Conservation (phyloP, 805 yeast genomes). For the Candida nanaspora region DNA sequence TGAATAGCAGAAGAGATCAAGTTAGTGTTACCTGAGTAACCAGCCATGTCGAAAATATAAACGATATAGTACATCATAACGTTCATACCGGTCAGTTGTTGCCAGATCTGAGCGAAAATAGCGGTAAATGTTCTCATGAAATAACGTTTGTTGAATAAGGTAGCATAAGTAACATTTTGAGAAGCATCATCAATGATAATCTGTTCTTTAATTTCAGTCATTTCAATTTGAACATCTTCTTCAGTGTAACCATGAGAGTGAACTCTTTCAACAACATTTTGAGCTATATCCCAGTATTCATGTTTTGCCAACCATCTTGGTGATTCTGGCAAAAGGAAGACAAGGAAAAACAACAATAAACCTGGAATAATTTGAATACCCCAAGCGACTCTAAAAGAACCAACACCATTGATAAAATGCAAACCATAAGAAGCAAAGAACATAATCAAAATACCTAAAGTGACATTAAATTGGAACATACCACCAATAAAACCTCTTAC, state of each 20-base stretch:
- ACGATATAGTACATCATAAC: constrained; percentile 61
- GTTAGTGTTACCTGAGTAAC: constrained; percentile 39
- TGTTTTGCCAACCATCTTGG: constrained; percentile 28
- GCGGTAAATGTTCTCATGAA: constrained; percentile 42
- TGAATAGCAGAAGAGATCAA: constrained; percentile 48
- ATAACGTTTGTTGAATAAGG: constrained; percentile 44
- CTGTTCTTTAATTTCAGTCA: constrained; percentile 53
- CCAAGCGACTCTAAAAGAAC: constrained; percentile 46
- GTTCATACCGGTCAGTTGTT: constrained; percentile 55
- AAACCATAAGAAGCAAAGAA: constrained; percentile 37
- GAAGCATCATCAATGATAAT: constrained; percentile 44
- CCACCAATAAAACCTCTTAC: constrained; percentile 55
- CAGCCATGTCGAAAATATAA: constrained; percentile 56
- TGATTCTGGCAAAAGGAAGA: constrained; percentile 30
- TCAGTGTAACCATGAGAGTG: constrained; percentile 10
- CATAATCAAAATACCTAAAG: constrained; percentile 36
- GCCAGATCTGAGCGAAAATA: constrained; percentile 46
- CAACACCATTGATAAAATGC: constrained; percentile 27
- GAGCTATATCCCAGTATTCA: constrained; percentile 17
- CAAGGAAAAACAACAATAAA: constrained; percentile 26
- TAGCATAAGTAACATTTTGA: constrained; percentile 34
- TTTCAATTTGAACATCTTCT: constrained; percentile 41
- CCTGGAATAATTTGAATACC: constrained; percentile 41
- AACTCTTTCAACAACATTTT: constrained; percentile 20
- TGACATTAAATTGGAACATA: constrained; percentile 50